Evolutionary conservation across 306 rosid genomes (phyloP).

Genomic region (apple (Malus domestica)): DNA sequence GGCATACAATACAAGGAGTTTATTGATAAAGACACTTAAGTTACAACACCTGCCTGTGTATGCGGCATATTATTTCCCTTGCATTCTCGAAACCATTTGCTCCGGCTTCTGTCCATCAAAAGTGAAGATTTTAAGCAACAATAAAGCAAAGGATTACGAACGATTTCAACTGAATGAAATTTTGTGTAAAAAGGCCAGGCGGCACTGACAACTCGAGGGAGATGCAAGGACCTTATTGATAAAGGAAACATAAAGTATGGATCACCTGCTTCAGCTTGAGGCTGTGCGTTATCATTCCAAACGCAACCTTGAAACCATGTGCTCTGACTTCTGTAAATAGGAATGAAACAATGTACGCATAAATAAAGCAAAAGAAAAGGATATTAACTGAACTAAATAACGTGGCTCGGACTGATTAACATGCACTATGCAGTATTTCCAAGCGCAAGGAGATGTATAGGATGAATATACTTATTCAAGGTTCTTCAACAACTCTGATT

Average conservation of each 20-base stretch:
- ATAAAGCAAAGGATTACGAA: not conserved
- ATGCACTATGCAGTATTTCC: not conserved
- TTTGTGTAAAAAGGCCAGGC: not conserved
- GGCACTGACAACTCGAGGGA: not conserved
- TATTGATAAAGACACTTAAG: conserved; percentile 1
- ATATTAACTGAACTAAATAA: not conserved
- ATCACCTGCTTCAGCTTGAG: not conserved
- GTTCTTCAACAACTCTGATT: no score
- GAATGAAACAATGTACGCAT: not conserved
- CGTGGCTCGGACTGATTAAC: not conserved
- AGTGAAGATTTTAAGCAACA: not conserved
- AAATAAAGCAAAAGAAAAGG: not conserved
- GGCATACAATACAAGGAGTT: not conserved
- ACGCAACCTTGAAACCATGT: conserved; percentile 65
- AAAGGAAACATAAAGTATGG: conserved; percentile 5
- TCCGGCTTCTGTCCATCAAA: conserved; percentile 46
- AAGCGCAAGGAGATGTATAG: not conserved
- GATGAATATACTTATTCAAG: no score
- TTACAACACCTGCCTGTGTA: not conserved
- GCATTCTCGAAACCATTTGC: conserved; percentile 55
- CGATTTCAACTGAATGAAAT: not conserved
- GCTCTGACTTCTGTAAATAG: conserved; percentile 53
- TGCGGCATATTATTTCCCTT: conserved; percentile 18
- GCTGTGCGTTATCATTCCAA: conserved; percentile 22
- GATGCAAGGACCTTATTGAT: not conserved